These are phyloP conservation scores for Agrostemma githago DNA, from an alignment of 148 eudicot species.

Conservation along the genomic window DNA sequence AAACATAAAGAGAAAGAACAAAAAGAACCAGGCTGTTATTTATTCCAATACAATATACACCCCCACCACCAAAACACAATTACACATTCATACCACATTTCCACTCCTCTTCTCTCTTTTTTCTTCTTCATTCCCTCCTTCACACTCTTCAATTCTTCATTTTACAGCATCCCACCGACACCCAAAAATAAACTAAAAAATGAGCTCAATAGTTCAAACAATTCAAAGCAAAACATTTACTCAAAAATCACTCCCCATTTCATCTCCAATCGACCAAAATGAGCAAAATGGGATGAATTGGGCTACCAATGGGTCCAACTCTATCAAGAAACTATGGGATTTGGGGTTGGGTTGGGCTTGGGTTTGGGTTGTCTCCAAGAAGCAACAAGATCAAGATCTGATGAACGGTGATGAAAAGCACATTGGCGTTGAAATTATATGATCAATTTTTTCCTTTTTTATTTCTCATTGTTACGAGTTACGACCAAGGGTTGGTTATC, in stretches of 20 bases:
- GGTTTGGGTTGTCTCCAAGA: conserved; percentile 63
- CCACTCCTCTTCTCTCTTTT: too few species aligned
- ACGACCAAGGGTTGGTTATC: too few species aligned
- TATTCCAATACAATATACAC: background rate
- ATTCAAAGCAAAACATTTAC: conserved; percentile 27
- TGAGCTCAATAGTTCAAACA: conserved; percentile 40
- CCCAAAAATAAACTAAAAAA: background rate
- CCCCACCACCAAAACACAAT: background rate
- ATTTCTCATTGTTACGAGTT: too few species aligned
- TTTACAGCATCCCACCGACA: background rate
- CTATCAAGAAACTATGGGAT: conserved; percentile 67
- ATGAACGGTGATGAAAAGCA: conserved; percentile 66
- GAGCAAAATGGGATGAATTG: conserved; percentile 19
- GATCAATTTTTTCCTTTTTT: background rate
- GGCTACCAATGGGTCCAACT: conserved; percentile 34
- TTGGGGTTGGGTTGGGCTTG: conserved; percentile 63
- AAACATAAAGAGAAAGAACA: background rate
- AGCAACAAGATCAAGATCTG: conserved; percentile 50
- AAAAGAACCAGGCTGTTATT: background rate
- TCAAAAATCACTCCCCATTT: conserved; percentile 37
- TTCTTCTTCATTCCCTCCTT: background rate
- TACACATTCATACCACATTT: background rate
- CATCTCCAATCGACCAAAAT: conserved; percentile 1
- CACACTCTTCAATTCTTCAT: conserved; percentile 1
- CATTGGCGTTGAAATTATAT: conserved; percentile 2